phyloP scores from a whole-genome alignment of 2,329 filamentous ascomycete species.

The Camptophora hylomeconis region DNA sequence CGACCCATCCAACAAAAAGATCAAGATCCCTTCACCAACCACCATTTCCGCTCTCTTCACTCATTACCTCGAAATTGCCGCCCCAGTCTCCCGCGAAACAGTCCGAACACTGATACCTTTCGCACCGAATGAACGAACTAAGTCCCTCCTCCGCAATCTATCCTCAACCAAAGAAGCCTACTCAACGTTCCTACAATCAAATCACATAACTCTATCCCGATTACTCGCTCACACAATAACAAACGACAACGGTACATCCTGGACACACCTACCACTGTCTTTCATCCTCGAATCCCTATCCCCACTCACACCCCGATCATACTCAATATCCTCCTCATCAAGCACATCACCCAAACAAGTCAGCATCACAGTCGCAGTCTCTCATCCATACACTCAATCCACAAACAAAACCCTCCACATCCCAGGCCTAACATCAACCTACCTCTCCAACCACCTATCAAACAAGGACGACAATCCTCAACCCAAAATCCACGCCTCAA shows the following conservation, averaged over 20 bases:
- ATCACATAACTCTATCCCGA: constrained; percentile 21
- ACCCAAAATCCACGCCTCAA: constrained; percentile 3
- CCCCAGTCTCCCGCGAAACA: constrained; percentile 84
- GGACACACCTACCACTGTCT: constrained; percentile 14
- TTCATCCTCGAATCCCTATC: constrained; percentile 15
- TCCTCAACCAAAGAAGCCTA: constrained; percentile 81
- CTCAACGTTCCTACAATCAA: constrained; percentile 50
- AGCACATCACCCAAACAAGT: constrained; percentile 12
- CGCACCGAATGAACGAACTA: constrained; percentile 62
- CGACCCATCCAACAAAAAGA: constrained; percentile 12
- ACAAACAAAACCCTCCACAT: constrained; percentile 4
- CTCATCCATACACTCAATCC: constrained; percentile 5
- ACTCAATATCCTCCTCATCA: constrained; percentile 18
- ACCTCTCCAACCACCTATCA: constrained; percentile 4
- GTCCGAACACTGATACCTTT: constrained; percentile 70
- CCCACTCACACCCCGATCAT: constrained; percentile 15
- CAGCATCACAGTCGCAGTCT: constrained; percentile 10
- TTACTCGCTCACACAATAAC: constrained; percentile 19
- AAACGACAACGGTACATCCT: constrained; percentile 8
- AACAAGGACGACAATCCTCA: not conserved
- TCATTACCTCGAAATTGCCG: constrained; percentile 88
- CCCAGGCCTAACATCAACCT: constrained; percentile 8
- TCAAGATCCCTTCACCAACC: constrained; percentile 81
- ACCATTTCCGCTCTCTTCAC: constrained; percentile 75
- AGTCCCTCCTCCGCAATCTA: constrained; percentile 68